Conservation (phyloP, 805 yeast genomes). For the Hagleromyces aurorensis region DNA sequence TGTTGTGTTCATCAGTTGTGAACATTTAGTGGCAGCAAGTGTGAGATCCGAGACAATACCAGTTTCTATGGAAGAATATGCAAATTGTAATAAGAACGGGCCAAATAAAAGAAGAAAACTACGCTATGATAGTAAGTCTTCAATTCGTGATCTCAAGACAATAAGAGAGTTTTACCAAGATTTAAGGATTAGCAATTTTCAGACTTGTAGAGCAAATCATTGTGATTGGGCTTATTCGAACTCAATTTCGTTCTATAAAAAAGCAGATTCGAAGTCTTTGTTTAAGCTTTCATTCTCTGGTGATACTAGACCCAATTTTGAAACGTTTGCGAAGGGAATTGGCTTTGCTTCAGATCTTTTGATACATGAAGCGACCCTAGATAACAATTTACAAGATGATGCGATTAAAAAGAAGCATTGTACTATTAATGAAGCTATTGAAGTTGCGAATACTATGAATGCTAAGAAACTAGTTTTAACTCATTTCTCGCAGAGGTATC, state of each 20-base stretch:
- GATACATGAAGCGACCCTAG: constrained; percentile 91
- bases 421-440: constrained; percentile 80
- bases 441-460: constrained; percentile 60
- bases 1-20: constrained; percentile 51
- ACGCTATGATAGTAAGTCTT: constrained; percentile 19
- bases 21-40: constrained; percentile 41
- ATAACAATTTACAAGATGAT: constrained; percentile 65
- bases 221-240: constrained; percentile 77
- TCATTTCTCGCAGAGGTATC: constrained; percentile 89
- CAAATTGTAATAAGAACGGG: constrained; percentile 5
- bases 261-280: constrained; percentile 15
- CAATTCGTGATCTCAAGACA: constrained; percentile 20
- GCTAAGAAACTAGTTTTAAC: constrained; percentile 69
- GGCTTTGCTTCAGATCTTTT: constrained; percentile 65
- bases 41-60: constrained; percentile 29
- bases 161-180: constrained; percentile 35
- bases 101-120: constrained; percentile 19
- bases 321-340: constrained; percentile 47
- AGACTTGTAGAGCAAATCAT: constrained; percentile 73
- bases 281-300: constrained; percentile 88
- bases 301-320: constrained; percentile 78
- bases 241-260: constrained; percentile 40
- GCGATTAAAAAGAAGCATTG: constrained; percentile 80
- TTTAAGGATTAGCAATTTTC: constrained; percentile 37
- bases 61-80: constrained; percentile 21